These are phyloP conservation scores for Globisporangium nodosum DNA, from an alignment of 352 stramenopile species.

Conservation along the genomic window DNA sequence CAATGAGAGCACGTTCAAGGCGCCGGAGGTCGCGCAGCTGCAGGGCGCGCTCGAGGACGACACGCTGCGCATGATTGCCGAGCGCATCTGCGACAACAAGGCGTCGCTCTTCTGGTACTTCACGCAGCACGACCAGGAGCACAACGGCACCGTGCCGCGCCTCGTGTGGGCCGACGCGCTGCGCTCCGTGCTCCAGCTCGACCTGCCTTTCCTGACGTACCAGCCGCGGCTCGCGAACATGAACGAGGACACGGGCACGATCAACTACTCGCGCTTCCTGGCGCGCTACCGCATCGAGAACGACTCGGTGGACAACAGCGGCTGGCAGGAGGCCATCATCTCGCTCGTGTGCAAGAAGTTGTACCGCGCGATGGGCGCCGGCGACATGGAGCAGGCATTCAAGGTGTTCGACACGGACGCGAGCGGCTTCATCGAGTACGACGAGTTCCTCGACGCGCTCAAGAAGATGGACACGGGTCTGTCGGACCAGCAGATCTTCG, in stretches of 20 bases:
- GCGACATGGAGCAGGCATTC: conserved; percentile 86
- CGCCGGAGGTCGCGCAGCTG: conserved; percentile 56
- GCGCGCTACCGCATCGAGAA: conserved; percentile 92
- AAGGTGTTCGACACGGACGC: conserved; percentile 89
- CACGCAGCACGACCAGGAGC: conserved; percentile 89
- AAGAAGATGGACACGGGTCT: conserved; percentile 91
- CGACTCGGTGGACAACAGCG: conserved; percentile 70
- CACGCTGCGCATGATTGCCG: conserved; percentile 91
- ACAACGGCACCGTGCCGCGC: conserved; percentile 77
- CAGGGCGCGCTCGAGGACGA: conserved; percentile 85
- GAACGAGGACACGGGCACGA: conserved; percentile 70
- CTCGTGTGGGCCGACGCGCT: conserved; percentile 90
- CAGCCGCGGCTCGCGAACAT: conserved; percentile 83
- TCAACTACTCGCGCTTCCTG: conserved; percentile 94
- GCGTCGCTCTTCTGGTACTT: conserved; percentile 93
- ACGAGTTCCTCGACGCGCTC: conserved; percentile 89
- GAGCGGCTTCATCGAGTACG: conserved; percentile 90
- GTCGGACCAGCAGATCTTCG: conserved; percentile 89
- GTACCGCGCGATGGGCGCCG: conserved; percentile 88
- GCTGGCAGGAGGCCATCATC: conserved; percentile 91
- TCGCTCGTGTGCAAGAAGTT: conserved; percentile 90
- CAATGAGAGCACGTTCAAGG: conserved; percentile 74
- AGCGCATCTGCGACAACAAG: conserved; percentile 90
- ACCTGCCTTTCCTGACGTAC: conserved; percentile 89
- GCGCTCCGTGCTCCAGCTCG: conserved; percentile 87